A percentile compares a stretch with the other conserved stretches of the same genome.
phyloP scores from a whole-genome alignment of 371 early-diverging fungal species.

The Massospora cicadina region DNA sequence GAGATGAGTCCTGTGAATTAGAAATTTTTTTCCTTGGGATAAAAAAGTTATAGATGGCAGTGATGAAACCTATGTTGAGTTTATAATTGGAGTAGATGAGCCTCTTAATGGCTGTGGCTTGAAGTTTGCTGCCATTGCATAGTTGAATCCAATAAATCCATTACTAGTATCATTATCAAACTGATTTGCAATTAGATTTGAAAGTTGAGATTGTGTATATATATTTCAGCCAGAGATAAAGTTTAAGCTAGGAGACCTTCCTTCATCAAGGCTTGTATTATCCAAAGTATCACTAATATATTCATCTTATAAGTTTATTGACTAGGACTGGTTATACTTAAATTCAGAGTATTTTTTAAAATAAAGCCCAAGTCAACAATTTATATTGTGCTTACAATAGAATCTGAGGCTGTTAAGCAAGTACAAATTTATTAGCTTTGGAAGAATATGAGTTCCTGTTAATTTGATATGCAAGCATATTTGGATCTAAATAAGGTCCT shows the following conservation, averaged over 20 bases:
- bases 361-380: background rate
- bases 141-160: background rate
- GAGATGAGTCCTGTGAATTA: background rate
- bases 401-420: background rate
- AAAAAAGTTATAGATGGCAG: background rate
- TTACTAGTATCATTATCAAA: background rate
- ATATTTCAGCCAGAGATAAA: background rate
- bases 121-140: background rate
- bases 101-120: background rate
- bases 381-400: background rate
- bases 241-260: background rate
- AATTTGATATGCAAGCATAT: background rate
- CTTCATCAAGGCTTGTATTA: background rate
- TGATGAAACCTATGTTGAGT: background rate
- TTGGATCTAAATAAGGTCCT: conserved; percentile 4
- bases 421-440: background rate
- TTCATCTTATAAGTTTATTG: background rate
- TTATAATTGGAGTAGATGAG: background rate
- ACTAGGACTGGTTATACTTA: background rate
- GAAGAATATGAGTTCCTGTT: background rate
- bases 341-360: background rate
- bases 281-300: background rate
- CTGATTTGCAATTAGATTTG: background rate
- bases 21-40: background rate
- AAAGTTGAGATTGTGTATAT: background rate